Evolutionary conservation across 1,139 yeast species (phyloP).

Genomic region (Blastobotrys apis): DNA sequence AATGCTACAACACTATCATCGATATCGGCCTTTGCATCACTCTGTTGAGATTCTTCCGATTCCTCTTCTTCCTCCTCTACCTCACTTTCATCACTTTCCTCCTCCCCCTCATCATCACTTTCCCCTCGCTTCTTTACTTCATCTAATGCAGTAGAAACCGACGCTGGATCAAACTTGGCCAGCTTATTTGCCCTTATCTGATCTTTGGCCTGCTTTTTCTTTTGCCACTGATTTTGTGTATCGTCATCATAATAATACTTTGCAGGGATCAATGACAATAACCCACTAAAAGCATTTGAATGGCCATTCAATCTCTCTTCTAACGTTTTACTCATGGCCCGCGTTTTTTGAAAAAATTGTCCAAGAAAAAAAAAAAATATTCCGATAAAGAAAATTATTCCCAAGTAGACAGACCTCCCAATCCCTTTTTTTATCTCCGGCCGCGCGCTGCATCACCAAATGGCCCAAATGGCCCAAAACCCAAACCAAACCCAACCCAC

Average conservation of each 20-base stretch:
- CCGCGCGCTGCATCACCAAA: not conserved
- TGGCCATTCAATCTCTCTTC: constrained; percentile 74
- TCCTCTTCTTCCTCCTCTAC: constrained; percentile 20
- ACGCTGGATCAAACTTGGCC: constrained; percentile 72
- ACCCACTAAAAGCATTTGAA: constrained; percentile 84
- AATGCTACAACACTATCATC: constrained; percentile 34
- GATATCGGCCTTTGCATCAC: constrained; percentile 16
- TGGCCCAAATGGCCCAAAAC: not conserved
- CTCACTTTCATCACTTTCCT: constrained; percentile 2
- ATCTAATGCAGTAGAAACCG: constrained; percentile 59
- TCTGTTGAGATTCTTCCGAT: constrained; percentile 19
- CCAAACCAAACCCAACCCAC: not conserved
- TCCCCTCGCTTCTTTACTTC: constrained; percentile 50
- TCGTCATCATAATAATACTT: constrained; percentile 80
- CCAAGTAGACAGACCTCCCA: not conserved
- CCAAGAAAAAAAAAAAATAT: constrained; percentile 6
- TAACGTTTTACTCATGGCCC: constrained; percentile 28
- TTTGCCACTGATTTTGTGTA: constrained; percentile 83
- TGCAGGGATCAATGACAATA: constrained; percentile 87
- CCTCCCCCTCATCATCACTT: constrained; percentile 35
- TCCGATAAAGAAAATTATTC: not conserved
- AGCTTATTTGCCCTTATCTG: constrained; percentile 60
- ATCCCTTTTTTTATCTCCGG: not conserved
- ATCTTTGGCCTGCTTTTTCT: constrained; percentile 61
- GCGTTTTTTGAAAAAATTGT: not conserved